A percentile compares a stretch with the other conserved stretches of the same genome.
These are phyloP conservation scores for Yamadazyma takamatsuzukensis DNA, from an alignment of 805 yeast genomes.

Conservation along the genomic window DNA sequence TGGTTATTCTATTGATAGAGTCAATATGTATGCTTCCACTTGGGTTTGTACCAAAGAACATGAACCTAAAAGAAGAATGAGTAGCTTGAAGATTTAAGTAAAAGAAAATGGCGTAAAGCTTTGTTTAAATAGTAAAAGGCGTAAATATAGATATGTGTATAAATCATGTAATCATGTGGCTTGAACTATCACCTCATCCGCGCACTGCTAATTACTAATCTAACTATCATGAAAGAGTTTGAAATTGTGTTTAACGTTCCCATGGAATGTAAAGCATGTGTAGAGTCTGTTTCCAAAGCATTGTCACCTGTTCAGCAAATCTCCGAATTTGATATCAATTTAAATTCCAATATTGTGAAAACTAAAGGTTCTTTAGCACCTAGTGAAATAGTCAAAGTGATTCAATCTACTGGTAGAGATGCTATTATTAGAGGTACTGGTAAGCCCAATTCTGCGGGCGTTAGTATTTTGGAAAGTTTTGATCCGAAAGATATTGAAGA, in stretches of 20 bases:
- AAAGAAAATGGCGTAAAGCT: too few species aligned
- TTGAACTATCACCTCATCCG: neutral
- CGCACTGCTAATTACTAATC: neutral
- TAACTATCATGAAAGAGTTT: slow-evolving; percentile 20
- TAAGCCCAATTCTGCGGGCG: slow-evolving; percentile 82
- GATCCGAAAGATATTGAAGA: slow-evolving; percentile 40
- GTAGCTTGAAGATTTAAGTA: slow-evolving; percentile 36
- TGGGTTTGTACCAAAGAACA: slow-evolving; percentile 69
- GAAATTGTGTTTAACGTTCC: slow-evolving; percentile 85
- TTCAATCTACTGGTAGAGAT: slow-evolving; percentile 76
- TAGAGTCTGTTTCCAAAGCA: slow-evolving; percentile 53
- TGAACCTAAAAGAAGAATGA: slow-evolving; percentile 28
- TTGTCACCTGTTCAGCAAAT: slow-evolving; percentile 51
- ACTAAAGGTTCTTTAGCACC: slow-evolving; percentile 76
- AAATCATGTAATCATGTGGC: too few species aligned
- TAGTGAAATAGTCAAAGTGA: slow-evolving; percentile 60
- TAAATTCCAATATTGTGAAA: slow-evolving; percentile 57
- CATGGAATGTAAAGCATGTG: slow-evolving; percentile 73
- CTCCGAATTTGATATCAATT: slow-evolving; percentile 50
- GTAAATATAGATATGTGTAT: neutral
- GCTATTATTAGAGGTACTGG: slow-evolving; percentile 94
- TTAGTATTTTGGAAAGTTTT: slow-evolving; percentile 78
- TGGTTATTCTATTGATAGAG: slow-evolving; percentile 70
- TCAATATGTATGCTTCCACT: slow-evolving; percentile 85
- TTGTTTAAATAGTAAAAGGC: neutral